phyloP scores from a whole-genome alignment of 225 moss, liverwort and hornwort genomes.

The Physcomitrellopsis africana region DNA sequence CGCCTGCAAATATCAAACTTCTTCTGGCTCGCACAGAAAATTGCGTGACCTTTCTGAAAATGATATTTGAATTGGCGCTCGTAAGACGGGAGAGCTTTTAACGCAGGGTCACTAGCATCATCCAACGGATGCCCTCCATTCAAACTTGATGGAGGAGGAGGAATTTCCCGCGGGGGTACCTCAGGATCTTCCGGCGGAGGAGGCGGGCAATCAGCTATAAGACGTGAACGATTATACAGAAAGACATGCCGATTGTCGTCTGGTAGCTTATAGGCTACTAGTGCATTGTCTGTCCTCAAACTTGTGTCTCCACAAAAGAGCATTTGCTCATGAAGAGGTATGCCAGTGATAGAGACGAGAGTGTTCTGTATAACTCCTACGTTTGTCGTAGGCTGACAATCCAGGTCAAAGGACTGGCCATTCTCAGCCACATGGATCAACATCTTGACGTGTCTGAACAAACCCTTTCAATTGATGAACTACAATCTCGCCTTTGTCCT shows the following conservation, averaged over 20 bases:
- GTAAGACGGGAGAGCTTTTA: conserved; percentile 89
- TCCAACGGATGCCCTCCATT: conserved; percentile 76
- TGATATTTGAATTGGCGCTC: conserved; percentile 90
- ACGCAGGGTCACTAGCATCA: conserved; percentile 80
- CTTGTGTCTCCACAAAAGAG: conserved; percentile 85
- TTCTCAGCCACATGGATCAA: conserved; percentile 97
- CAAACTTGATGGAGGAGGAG: conserved; percentile 62
- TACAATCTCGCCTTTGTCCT: conserved; percentile 17
- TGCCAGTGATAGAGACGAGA: conserved; percentile 75
- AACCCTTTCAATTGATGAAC: conserved; percentile 2
- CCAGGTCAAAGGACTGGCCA: conserved; percentile 90
- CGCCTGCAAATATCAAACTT: conserved; percentile 81
- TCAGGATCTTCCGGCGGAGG: conserved; percentile 77
- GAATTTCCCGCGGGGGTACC: conserved; percentile 48
- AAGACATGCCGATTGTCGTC: conserved; percentile 78
- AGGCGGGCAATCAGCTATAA: conserved; percentile 72
- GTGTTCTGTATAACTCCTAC: conserved; percentile 81
- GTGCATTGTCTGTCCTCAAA: conserved; percentile 63
- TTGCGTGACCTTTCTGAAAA: conserved; percentile 71
- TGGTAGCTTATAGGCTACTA: conserved; percentile 83
- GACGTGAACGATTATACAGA: conserved; percentile 86
- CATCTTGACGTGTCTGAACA: conserved; percentile 56
- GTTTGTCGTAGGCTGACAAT: conserved; percentile 82
- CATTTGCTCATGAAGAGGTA: conserved; percentile 90
- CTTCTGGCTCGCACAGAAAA: conserved; percentile 70